Percentiles rank a stretch among this genome's conserved stretches.
phyloP scores from a whole-genome alignment of 2,329 filamentous ascomycete genomes.

The Fusarium kyushuense region DNA sequence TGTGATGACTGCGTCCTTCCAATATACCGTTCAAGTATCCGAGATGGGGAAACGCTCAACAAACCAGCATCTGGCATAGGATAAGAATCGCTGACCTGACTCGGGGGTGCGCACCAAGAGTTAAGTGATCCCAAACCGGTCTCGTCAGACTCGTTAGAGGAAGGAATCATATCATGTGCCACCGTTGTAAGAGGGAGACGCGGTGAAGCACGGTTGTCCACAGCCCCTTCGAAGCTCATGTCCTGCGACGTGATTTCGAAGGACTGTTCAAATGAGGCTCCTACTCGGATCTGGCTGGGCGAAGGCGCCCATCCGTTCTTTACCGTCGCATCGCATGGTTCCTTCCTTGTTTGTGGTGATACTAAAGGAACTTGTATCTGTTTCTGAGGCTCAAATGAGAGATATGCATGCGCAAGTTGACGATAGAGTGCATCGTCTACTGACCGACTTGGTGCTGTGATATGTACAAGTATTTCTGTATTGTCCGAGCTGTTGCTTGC shows the following conservation, averaged over 20 bases:
- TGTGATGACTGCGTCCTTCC: constrained; percentile 47
- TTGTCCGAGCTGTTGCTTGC: constrained; percentile 46
- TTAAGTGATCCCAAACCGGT: constrained; percentile 41
- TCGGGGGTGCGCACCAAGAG: constrained; percentile 61
- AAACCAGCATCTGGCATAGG: constrained; percentile 52
- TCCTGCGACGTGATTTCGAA: constrained; percentile 54
- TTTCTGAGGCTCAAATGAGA: constrained; percentile 58
- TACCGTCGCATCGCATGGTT: constrained; percentile 5
- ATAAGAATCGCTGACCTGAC: constrained; percentile 68
- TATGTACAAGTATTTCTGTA: constrained; percentile 68
- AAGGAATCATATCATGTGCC: background rate
- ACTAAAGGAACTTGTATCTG: constrained; percentile 22
- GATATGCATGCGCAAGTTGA: constrained; percentile 63
- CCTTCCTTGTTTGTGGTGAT: constrained; percentile 1
- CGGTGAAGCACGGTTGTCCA: constrained; percentile 59
- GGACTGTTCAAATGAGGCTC: constrained; percentile 34
- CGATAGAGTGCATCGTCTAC: constrained; percentile 64
- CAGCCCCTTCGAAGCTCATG: constrained; percentile 59
- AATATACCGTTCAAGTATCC: constrained; percentile 63
- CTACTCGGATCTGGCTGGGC: constrained; percentile 20
- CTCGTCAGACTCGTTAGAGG: constrained; percentile 29
- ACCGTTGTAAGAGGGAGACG: constrained; percentile 32
- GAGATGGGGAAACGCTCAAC: constrained; percentile 59
- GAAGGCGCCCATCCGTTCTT: constrained; percentile 14
- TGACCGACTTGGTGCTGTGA: constrained; percentile 62